Percentiles rank a stretch among this genome's conserved stretches.
Conservation (phyloP, 2,329 filamentous ascomycete species). For the Zopfia rhizophila region DNA sequence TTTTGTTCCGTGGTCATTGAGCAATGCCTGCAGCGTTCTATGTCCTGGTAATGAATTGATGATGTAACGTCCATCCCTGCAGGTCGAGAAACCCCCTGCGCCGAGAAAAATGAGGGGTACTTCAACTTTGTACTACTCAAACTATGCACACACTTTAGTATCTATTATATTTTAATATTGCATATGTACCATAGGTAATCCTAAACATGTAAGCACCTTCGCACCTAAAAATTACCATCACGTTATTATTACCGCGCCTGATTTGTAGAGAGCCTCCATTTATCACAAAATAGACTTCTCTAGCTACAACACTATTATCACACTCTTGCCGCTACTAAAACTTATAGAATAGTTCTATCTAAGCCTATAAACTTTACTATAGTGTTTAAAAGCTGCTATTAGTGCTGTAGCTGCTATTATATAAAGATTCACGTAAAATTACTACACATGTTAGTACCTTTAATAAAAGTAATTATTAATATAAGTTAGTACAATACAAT, state of each 20-base stretch:
- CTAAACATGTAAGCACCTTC: conserved; percentile 9
- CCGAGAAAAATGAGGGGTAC: conserved; percentile 16
- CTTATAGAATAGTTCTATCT: conserved; percentile 7
- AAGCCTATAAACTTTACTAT: conserved; percentile 8
- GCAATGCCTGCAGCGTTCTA: no score
- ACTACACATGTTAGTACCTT: conserved; percentile 12
- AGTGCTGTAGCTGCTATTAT: conserved; percentile 4
- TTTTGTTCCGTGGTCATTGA: no score
- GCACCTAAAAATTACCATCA: conserved; percentile 12
- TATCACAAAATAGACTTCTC: background rate
- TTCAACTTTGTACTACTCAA: conserved; percentile 9
- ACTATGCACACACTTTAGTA: conserved; percentile 6
- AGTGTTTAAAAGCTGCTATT: conserved; percentile 3
- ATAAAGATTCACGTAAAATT: conserved; percentile 16
- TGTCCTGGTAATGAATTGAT: no score
- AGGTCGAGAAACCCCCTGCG: conserved; percentile 14
- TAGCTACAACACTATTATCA: conserved; percentile 10
- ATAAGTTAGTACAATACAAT: conserved; percentile 1
- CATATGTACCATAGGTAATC: conserved; percentile 3
- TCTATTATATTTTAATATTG: conserved; percentile 8
- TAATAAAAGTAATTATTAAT: conserved; percentile 5
- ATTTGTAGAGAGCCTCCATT: conserved; percentile 6
- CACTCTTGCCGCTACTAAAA: conserved; percentile 8
- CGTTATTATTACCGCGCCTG: conserved; percentile 2
- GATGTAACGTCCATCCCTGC: conserved; percentile 16